These are phyloP conservation scores for Elsinoe arachidis DNA, from an alignment of 2,329 filamentous ascomycete species.

Conservation along the genomic window DNA sequence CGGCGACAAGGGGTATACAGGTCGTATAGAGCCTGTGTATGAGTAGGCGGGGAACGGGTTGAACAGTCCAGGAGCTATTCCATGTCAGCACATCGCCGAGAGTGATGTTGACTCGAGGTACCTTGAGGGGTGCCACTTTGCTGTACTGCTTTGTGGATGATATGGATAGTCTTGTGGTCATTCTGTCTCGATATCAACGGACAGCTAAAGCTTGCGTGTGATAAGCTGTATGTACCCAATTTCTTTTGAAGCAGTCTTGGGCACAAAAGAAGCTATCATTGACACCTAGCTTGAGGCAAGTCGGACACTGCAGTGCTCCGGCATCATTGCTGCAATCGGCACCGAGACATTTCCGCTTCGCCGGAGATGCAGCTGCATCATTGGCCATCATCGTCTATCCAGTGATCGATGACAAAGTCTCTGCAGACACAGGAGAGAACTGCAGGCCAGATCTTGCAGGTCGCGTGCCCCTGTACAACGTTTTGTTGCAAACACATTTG, in stretches of 20 bases:
- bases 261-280: slow-evolving; percentile 95
- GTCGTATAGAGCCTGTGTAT: slow-evolving; percentile 14
- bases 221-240: slow-evolving; percentile 61
- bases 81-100: neutral
- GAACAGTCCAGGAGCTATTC: neutral
- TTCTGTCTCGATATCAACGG: neutral
- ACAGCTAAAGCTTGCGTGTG: slow-evolving; percentile 15
- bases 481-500: neutral
- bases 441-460: neutral
- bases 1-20: slow-evolving; percentile 48
- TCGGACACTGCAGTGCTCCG: slow-evolving; percentile 82
- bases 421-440: neutral
- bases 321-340: slow-evolving; percentile 80
- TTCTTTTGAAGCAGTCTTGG: slow-evolving; percentile 97
- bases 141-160: slow-evolving; percentile 4
- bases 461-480: neutral
- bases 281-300: slow-evolving; percentile 72
- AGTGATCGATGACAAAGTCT: neutral
- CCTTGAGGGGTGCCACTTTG: slow-evolving; percentile 11
- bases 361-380: neutral
- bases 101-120: neutral
- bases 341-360: slow-evolving; percentile 52
- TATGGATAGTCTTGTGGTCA: slow-evolving; percentile 11
- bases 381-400: neutral
- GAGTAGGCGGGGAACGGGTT: slow-evolving; percentile 15